phyloP scores from a whole-genome alignment of 306 rosid genomes.

The Cucumis cinereus region DNA sequence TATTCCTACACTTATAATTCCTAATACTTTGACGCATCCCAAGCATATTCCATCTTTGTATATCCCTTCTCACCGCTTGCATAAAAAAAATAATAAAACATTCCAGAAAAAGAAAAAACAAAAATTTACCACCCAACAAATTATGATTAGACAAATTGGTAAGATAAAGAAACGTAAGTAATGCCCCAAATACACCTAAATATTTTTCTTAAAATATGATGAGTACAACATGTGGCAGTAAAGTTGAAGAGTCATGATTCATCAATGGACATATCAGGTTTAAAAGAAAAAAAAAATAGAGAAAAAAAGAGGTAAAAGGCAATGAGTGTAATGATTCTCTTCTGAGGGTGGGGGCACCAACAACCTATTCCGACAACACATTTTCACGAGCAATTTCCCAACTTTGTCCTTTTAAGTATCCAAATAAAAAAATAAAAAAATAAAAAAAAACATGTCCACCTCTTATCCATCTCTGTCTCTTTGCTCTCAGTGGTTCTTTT shows the following conservation, averaged over 20 bases:
- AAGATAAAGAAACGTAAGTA: no score
- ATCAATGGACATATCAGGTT: constrained; percentile 6
- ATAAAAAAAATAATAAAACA: no score
- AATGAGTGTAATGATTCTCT: constrained; percentile 35
- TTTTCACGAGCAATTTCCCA: constrained; percentile 54
- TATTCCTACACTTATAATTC: no score
- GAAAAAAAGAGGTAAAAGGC: constrained; percentile 9
- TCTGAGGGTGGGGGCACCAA: constrained; percentile 31
- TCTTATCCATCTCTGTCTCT: constrained; percentile 33
- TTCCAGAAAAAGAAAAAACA: no score
- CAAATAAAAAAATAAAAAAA: background rate
- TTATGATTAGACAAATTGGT: no score
- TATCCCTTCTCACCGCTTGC: no score
- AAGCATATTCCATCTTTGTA: no score
- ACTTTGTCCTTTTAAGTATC: constrained; percentile 33
- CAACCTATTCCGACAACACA: constrained; percentile 30
- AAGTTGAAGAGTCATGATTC: constrained; percentile 13
- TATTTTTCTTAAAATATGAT: background rate
- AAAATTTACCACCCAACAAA: no score
- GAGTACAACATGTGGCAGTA: constrained; percentile 2
- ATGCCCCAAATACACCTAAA: no score
- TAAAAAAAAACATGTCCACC: constrained; percentile 20
- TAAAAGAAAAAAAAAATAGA: background rate
- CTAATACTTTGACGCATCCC: no score
- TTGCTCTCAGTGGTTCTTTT: constrained; percentile 15